These are phyloP conservation scores for Lasiosphaeriaceae sp. DNA, from an alignment of 495 filamentous ascomycete species.

Conservation along the genomic window DNA sequence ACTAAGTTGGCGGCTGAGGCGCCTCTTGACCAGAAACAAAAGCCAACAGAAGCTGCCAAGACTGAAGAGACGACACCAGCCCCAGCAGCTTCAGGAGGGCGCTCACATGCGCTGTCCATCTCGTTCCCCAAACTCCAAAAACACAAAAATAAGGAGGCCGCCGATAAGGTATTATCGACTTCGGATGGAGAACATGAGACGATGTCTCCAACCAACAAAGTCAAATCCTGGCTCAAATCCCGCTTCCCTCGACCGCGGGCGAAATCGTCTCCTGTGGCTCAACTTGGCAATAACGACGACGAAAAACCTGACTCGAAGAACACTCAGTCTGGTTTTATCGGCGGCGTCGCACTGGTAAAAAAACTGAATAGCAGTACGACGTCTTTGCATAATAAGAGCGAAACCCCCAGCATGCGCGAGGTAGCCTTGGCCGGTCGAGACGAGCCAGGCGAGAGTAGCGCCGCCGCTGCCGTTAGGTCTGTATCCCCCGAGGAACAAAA, in stretches of 20 bases:
- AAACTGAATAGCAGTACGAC: slow-evolving; percentile 29
- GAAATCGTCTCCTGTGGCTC: slow-evolving; percentile 19
- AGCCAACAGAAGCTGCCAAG: neutral
- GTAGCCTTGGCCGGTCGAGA: slow-evolving; percentile 47
- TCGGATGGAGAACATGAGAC: slow-evolving; percentile 4
- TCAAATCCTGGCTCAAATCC: slow-evolving; percentile 60
- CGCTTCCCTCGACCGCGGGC: slow-evolving; percentile 44
- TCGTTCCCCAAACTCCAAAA: slow-evolving; percentile 17
- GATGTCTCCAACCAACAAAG: slow-evolving; percentile 33
- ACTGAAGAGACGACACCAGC: neutral
- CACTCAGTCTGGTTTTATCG: slow-evolving; percentile 39
- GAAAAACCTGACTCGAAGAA: neutral
- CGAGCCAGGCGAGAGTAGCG: slow-evolving; percentile 15
- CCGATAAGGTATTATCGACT: neutral
- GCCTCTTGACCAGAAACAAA: neutral
- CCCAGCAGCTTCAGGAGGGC: neutral
- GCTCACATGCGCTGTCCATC: slow-evolving; percentile 17
- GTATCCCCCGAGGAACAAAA: neutral
- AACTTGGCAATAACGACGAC: neutral
- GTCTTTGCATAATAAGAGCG: slow-evolving; percentile 26
- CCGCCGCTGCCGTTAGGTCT: neutral
- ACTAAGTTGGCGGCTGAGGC: neutral
- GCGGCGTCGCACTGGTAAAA: slow-evolving; percentile 41
- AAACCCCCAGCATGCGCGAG: slow-evolving; percentile 42
- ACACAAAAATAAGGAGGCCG: slow-evolving; percentile 11